Evolutionary conservation across 306 rosid genomes (phyloP).

Genomic region (Acacia acuminata): DNA sequence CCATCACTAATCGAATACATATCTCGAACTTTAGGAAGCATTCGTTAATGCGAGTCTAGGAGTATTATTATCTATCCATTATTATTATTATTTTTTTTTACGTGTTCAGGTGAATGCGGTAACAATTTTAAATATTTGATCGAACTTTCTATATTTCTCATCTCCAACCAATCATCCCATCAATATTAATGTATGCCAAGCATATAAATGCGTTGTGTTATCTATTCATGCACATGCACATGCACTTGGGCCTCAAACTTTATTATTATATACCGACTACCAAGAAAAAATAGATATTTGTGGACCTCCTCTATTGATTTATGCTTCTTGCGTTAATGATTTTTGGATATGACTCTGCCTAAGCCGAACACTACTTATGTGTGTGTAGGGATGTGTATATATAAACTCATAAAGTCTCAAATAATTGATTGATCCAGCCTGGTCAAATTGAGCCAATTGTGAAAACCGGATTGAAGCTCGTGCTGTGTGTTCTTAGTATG

Average conservation of each 20-base stretch:
- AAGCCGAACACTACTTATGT: background rate
- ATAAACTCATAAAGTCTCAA: background rate
- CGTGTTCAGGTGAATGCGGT: background rate
- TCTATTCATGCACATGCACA: constrained; percentile 9
- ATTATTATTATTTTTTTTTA: background rate
- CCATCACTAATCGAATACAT: background rate
- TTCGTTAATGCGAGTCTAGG: background rate
- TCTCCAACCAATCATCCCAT: background rate
- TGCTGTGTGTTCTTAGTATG: background rate
- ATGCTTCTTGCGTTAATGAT: background rate
- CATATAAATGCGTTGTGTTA: background rate
- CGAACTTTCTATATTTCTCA: background rate
- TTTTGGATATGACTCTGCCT: background rate
- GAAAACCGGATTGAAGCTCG: background rate
- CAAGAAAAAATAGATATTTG: background rate
- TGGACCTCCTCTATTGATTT: constrained; percentile 9
- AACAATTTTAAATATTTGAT: background rate
- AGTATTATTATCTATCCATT: background rate
- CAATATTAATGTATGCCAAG: background rate
- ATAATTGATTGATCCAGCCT: background rate
- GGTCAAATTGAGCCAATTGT: background rate
- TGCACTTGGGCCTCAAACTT: constrained; percentile 2
- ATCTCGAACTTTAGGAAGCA: background rate
- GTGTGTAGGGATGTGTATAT: background rate
- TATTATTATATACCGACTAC: constrained; percentile 9